Percentiles rank a stretch among this genome's conserved stretches.
Conservation (phyloP, 495 filamentous ascomycete species). For the Aspergillus bertholletiae region DNA sequence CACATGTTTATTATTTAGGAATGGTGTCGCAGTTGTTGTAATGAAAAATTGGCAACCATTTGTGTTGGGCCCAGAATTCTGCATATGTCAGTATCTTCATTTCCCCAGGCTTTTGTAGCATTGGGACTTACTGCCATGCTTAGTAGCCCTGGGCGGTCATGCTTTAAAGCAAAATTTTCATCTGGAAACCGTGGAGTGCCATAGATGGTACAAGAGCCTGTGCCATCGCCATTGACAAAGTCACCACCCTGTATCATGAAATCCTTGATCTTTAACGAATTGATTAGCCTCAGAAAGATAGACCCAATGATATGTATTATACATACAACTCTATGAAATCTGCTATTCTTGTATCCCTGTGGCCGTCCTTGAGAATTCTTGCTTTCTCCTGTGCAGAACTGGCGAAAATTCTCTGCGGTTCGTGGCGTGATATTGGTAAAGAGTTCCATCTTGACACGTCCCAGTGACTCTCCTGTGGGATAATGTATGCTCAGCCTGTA, state of each 20-base stretch:
- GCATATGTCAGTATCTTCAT: constrained; percentile 2
- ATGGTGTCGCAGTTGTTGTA: constrained; percentile 78
- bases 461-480: constrained; percentile 75
- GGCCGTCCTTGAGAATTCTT: constrained; percentile 78
- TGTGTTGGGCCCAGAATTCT: constrained; percentile 91
- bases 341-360: constrained; percentile 89
- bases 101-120: not conserved
- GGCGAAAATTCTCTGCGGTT: constrained; percentile 95
- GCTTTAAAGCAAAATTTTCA: constrained; percentile 81
- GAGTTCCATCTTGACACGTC: constrained; percentile 90
- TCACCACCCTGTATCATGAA: constrained; percentile 99
- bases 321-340: constrained; percentile 91
- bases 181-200: constrained; percentile 80
- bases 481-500: not conserved
- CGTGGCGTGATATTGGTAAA: constrained; percentile 79
- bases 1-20: constrained; percentile 92
- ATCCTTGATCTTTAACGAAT: constrained; percentile 71
- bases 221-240: constrained; percentile 92
- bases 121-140: constrained; percentile 80
- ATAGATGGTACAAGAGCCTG: constrained; percentile 83
- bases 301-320: not conserved
- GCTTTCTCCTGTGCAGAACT: constrained; percentile 92
- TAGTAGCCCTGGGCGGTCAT: constrained; percentile 74
- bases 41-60: constrained; percentile 99
- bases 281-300: not conserved